A percentile compares a stretch with the other conserved stretches of the same genome.
Evolutionary conservation across 495 filamentous ascomycete species (phyloP).

Genomic region (Chaetomidium leptoderma): DNA sequence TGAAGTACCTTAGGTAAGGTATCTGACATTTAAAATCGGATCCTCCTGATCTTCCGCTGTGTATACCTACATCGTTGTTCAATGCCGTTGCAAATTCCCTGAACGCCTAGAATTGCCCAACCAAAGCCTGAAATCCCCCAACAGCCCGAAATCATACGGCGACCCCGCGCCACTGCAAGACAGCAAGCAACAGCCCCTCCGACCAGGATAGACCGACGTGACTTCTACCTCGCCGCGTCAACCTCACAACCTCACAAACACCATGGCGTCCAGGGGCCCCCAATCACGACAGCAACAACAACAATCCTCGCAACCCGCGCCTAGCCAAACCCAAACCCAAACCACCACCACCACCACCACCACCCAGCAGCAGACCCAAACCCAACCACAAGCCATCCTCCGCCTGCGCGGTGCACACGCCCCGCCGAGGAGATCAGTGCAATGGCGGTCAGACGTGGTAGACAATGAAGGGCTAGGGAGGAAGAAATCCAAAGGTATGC

Average conservation of each 20-base stretch:
- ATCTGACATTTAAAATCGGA: too few species aligned
- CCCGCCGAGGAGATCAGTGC: conserved; percentile 53
- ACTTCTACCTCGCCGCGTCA: not conserved
- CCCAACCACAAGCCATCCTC: conserved; percentile 40
- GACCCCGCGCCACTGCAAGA: too few species aligned
- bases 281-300: conserved; percentile 17
- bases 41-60: too few species aligned
- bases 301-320: conserved; percentile 15
- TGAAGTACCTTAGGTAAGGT: too few species aligned
- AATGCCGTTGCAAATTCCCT: too few species aligned
- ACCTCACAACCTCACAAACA: not conserved
- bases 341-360: conserved; percentile 1
- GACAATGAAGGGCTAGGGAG: conserved; percentile 95
- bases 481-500: conserved; percentile 90
- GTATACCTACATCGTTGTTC: too few species aligned
- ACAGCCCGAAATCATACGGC: too few species aligned
- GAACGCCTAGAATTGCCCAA: too few species aligned
- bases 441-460: conserved; percentile 89
- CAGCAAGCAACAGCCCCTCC: too few species aligned
- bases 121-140: too few species aligned
- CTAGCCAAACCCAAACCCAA: conserved; percentile 20
- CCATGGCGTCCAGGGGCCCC: conserved; percentile 24
- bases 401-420: conserved; percentile 43
- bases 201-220: too few species aligned
- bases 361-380: conserved; percentile 16